Evolutionary conservation across 768 basidiomycete genomes (phyloP).

Genomic region (Amanita brunnescens): DNA sequence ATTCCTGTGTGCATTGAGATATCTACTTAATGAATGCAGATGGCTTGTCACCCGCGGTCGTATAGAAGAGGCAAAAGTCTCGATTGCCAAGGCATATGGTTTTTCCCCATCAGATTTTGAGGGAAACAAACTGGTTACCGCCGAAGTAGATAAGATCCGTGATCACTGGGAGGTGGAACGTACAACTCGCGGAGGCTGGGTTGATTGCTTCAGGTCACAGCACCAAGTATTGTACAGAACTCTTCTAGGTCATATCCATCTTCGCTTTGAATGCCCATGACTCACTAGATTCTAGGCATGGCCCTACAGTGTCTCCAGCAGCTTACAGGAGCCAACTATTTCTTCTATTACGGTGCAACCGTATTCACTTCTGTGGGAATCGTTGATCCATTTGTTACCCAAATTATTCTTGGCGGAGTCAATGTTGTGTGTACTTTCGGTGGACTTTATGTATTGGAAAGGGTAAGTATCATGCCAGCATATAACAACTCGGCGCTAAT

Average conservation of each 20-base stretch:
- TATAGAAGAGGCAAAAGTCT: conserved; percentile 37
- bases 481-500: not conserved
- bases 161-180: conserved; percentile 42
- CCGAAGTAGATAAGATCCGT: conserved; percentile 49
- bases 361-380: conserved; percentile 63
- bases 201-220: conserved; percentile 52
- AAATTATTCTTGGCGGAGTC: conserved; percentile 69
- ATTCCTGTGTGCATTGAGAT: conserved; percentile 1
- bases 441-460: conserved; percentile 67
- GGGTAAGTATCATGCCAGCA: conserved; percentile 23
- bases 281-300: conserved; percentile 32
- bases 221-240: conserved; percentile 61
- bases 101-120: conserved; percentile 30
- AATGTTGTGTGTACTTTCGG: conserved; percentile 68
- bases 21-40: conserved; percentile 16
- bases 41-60: conserved; percentile 49
- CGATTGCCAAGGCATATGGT: conserved; percentile 43
- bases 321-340: conserved; percentile 63
- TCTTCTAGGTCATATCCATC: conserved; percentile 28
- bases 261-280: not conserved
- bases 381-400: conserved; percentile 55
- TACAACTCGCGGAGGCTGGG: conserved; percentile 42
- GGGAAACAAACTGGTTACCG: conserved; percentile 31
- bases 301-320: conserved; percentile 63
- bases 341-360: conserved; percentile 61